Percentiles rank a stretch among this genome's conserved stretches.
These are phyloP conservation scores for Paralagenidium karlingii DNA, from an alignment of 352 stramenopile genomes.

Conservation along the genomic window DNA sequence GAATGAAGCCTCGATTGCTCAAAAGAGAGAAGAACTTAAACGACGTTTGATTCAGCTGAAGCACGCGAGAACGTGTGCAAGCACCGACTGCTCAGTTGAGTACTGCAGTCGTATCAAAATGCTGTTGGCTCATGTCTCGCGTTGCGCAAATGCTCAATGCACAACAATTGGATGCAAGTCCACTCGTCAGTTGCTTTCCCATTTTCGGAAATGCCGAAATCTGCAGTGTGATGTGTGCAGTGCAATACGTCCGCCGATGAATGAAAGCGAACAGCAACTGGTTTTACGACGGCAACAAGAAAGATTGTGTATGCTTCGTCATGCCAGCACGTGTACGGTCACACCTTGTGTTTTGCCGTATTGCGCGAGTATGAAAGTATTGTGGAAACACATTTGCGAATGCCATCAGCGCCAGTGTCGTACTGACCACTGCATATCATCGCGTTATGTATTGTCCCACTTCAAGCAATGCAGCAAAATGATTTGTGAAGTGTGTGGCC, in stretches of 20 bases:
- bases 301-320: conserved; percentile 75
- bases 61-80: conserved; percentile 72
- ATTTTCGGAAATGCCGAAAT: conserved; percentile 82
- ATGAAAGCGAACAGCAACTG: conserved; percentile 74
- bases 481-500: conserved; percentile 83
- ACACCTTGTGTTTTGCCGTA: conserved; percentile 67
- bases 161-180: conserved; percentile 83
- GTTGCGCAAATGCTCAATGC: conserved; percentile 73
- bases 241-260: conserved; percentile 80
- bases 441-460: conserved; percentile 78
- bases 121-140: conserved; percentile 66
- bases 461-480: conserved; percentile 88
- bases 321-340: conserved; percentile 64
- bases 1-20: conserved; percentile 69
- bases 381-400: conserved; percentile 88
- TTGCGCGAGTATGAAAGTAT: conserved; percentile 77
- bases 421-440: conserved; percentile 82
- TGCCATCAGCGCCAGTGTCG: conserved; percentile 80
- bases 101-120: conserved; percentile 76
- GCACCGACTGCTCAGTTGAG: conserved; percentile 55
- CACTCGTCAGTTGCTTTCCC: conserved; percentile 70
- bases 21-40: conserved; percentile 79
- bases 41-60: conserved; percentile 78
- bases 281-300: conserved; percentile 79
- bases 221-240: conserved; percentile 80